A percentile compares a stretch with the other conserved stretches of the same genome.
These are phyloP conservation scores for Clarkia xantiana DNA, from an alignment of 345 rosid genomes.

Conservation along the genomic window DNA sequence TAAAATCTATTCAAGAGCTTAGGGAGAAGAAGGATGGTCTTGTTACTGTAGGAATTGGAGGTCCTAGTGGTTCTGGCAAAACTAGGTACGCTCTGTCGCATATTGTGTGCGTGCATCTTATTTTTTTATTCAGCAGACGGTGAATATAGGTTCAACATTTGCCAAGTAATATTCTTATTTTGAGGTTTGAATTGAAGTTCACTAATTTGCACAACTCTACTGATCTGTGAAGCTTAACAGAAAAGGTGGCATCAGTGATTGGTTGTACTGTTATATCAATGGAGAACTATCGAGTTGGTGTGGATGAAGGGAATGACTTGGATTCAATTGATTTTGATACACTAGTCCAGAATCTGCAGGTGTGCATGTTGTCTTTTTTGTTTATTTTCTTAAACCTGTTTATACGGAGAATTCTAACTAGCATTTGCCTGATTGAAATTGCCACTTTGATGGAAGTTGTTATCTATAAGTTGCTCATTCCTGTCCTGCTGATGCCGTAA, in stretches of 20 bases:
- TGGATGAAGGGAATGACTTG: conserved; percentile 79
- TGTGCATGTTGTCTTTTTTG: not conserved
- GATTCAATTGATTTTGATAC: conserved; percentile 82
- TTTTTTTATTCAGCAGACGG: not conserved
- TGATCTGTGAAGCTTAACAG: conserved; percentile 62
- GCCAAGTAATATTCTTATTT: too few relatives aligned
- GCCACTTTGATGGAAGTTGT: too few relatives aligned
- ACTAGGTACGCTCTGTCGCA: conserved; percentile 39
- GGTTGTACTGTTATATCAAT: conserved; percentile 93
- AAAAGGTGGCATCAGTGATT: conserved; percentile 94
- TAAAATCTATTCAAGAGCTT: conserved; percentile 93
- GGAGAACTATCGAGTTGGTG: conserved; percentile 79
- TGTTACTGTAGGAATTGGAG: conserved; percentile 93
- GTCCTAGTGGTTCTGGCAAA: conserved; percentile 98
- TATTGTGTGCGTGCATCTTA: not conserved
- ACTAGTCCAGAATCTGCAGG: conserved; percentile 67
- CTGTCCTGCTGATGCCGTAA: too few relatives aligned
- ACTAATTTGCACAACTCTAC: conserved; percentile 1
- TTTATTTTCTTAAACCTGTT: too few relatives aligned
- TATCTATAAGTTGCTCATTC: too few relatives aligned
- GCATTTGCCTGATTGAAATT: too few relatives aligned
- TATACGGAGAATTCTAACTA: too few relatives aligned
- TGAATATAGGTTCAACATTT: not conserved
- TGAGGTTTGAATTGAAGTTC: not conserved
- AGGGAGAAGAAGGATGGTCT: conserved; percentile 80